A percentile compares a stretch with the other conserved stretches of the same genome.
Conservation (phyloP, 2,329 filamentous ascomycete species). For the Parascedosporium putredinis region DNA sequence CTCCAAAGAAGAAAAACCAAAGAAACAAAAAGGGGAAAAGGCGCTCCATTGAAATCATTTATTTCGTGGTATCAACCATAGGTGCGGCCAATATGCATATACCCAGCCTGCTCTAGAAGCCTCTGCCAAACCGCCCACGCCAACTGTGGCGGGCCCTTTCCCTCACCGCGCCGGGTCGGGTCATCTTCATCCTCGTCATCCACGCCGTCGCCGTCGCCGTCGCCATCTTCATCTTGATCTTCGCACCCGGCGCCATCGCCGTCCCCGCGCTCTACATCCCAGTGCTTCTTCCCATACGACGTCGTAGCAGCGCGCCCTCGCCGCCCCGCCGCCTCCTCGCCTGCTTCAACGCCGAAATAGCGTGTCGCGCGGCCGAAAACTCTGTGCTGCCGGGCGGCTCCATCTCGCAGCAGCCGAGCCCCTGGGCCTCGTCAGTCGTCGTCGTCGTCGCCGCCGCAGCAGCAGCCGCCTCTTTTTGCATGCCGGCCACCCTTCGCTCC, state of each 20-base stretch:
- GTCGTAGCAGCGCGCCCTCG: too few relatives aligned
- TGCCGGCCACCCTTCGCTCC: not conserved
- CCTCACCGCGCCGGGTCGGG: too few relatives aligned
- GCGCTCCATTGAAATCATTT: too few relatives aligned
- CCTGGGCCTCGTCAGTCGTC: too few relatives aligned
- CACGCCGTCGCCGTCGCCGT: not conserved
- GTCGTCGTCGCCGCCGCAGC: too few relatives aligned
- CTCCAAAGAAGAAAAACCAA: too few relatives aligned
- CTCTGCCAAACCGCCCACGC: slow-evolving; percentile 3
- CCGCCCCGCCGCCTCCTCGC: too few relatives aligned
- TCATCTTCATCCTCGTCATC: not conserved
- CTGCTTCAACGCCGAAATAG: not conserved
- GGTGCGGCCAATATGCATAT: not conserved
- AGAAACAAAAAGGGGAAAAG: too few relatives aligned
- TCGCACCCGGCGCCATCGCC: too few relatives aligned
- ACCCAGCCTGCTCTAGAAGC: slow-evolving; percentile 1
- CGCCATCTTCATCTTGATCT: not conserved
- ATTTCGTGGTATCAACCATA: not conserved
- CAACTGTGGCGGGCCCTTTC: too few relatives aligned
- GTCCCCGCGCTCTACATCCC: too few relatives aligned
- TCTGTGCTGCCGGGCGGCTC: not conserved
- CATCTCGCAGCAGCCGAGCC: not conserved
- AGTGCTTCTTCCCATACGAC: too few relatives aligned
- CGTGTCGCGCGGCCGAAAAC: not conserved
- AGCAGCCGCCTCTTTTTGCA: not conserved